Evolutionary conservation across 2,329 filamentous ascomycete species (phyloP).

Genomic region (Daldinia sp.): DNA sequence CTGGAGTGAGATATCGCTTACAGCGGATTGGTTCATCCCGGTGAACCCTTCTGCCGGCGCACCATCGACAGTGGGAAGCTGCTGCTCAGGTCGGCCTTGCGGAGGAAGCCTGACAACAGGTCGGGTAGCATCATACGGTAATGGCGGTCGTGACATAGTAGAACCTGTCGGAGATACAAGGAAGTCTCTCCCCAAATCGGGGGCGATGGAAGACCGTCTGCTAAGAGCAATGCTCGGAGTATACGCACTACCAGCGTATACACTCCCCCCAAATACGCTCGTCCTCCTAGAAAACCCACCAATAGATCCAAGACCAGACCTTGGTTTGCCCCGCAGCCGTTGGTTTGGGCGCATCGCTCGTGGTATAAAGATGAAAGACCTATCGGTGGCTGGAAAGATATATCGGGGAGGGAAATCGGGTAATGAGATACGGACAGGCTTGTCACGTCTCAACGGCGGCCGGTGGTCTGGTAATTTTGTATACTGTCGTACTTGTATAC

Average conservation of each 20-base stretch:
- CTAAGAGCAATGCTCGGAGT: slow-evolving; percentile 89
- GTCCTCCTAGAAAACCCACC: slow-evolving; percentile 78
- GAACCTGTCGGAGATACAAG: slow-evolving; percentile 84
- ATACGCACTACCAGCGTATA: slow-evolving; percentile 77
- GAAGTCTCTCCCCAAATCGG: slow-evolving; percentile 73
- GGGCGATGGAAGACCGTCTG: slow-evolving; percentile 80
- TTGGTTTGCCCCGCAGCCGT: slow-evolving; percentile 75
- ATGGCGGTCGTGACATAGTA: slow-evolving; percentile 72
- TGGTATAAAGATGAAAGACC: slow-evolving; percentile 98
- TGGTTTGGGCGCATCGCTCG: slow-evolving; percentile 92
- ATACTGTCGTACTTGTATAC: slow-evolving; percentile 86
- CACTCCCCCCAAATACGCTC: slow-evolving; percentile 78
- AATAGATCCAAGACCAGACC: slow-evolving; percentile 73
- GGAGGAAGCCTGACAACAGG: slow-evolving; percentile 88
- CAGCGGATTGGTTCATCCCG: slow-evolving; percentile 49
- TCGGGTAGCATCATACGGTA: slow-evolving; percentile 67
- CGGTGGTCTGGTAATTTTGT: slow-evolving; percentile 94
- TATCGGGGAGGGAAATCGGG: slow-evolving; percentile 82
- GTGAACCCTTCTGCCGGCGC: slow-evolving; percentile 35
- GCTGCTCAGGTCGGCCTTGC: slow-evolving; percentile 50
- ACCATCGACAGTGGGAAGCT: slow-evolving; percentile 40
- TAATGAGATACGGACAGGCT: slow-evolving; percentile 92
- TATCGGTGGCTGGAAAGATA: slow-evolving; percentile 87
- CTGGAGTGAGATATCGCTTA: slow-evolving; percentile 63
- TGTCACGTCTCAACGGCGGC: slow-evolving; percentile 91